Conservation (phyloP, 805 yeast genomes). For the Priceomyces haplophilus region DNA sequence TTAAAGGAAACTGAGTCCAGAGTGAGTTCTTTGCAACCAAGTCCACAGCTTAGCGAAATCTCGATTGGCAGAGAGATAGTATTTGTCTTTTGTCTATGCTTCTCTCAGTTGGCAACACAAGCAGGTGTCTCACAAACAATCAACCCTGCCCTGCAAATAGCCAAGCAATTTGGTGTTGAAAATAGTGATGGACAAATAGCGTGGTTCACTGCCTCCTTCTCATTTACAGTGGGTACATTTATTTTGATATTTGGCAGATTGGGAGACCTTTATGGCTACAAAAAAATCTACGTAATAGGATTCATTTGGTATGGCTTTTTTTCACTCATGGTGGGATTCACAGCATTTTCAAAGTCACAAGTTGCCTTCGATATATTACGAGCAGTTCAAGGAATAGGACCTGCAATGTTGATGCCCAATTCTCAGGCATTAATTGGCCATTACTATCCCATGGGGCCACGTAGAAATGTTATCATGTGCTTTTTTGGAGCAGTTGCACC, state of each 20-base stretch:
- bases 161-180: slow-evolving; percentile 21
- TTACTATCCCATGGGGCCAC: slow-evolving; percentile 25
- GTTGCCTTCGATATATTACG: slow-evolving; percentile 29
- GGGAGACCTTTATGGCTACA: slow-evolving; percentile 37
- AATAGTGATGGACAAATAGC: slow-evolving; percentile 27
- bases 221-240: slow-evolving; percentile 36
- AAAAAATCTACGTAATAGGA: slow-evolving; percentile 25
- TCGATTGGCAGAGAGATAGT: slow-evolving; percentile 17
- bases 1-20: neutral
- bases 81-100: slow-evolving; percentile 22
- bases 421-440: slow-evolving; percentile 30
- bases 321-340: slow-evolving; percentile 25
- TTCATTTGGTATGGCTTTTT: slow-evolving; percentile 20
- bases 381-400: slow-evolving; percentile 35
- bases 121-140: slow-evolving; percentile 30
- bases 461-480: slow-evolving; percentile 22
- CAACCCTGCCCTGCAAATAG: slow-evolving; percentile 17
- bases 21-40: slow-evolving; percentile 1
- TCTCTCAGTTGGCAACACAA: slow-evolving; percentile 30
- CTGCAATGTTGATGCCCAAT: slow-evolving; percentile 34
- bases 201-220: slow-evolving; percentile 35
- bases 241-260: slow-evolving; percentile 31
- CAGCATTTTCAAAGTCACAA: slow-evolving; percentile 20
- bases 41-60: slow-evolving; percentile 24
- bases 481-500: slow-evolving; percentile 37